phyloP scores from a whole-genome alignment of 768 basidiomycete genomes.

The Mrakia gelida region DNA sequence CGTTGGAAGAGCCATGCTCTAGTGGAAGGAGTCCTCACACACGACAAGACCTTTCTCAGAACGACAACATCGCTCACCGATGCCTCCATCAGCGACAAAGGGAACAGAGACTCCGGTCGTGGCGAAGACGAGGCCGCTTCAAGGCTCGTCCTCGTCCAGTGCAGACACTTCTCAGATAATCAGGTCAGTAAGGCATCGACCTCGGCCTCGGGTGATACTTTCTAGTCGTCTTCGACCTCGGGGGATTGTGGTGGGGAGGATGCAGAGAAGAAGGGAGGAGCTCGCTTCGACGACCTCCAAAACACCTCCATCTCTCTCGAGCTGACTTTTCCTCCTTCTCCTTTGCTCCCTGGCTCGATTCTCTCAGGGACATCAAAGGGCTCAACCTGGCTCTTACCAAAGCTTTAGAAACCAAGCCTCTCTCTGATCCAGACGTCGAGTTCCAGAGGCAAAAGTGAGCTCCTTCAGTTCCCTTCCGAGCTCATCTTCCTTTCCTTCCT shows the following conservation, averaged over 20 bases:
- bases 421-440: conserved; percentile 82
- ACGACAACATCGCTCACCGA: too few relatives aligned
- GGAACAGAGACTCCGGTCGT: conserved; percentile 8
- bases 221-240: not conserved
- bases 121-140: not conserved
- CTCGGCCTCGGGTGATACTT: too few relatives aligned
- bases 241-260: not conserved
- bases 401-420: conserved; percentile 60
- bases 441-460: conserved; percentile 78
- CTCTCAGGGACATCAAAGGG: conserved; percentile 67
- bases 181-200: not conserved
- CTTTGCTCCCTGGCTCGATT: too few relatives aligned
- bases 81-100: not conserved
- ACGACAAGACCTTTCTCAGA: not conserved
- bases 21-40: not conserved
- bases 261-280: not conserved
- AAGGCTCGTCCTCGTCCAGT: not conserved
- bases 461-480: conserved; percentile 23
- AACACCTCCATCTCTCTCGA: not conserved
- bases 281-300: not conserved
- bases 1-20: not conserved
- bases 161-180: conserved; percentile 12
- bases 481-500: not conserved
- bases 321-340: not conserved
- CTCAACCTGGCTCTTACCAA: conserved; percentile 69